Percentiles rank a stretch among this genome's conserved stretches.
These are phyloP conservation scores for Ustilago vetiveriae DNA, from an alignment of 1,284 basidiomycete species.

Conservation along the genomic window DNA sequence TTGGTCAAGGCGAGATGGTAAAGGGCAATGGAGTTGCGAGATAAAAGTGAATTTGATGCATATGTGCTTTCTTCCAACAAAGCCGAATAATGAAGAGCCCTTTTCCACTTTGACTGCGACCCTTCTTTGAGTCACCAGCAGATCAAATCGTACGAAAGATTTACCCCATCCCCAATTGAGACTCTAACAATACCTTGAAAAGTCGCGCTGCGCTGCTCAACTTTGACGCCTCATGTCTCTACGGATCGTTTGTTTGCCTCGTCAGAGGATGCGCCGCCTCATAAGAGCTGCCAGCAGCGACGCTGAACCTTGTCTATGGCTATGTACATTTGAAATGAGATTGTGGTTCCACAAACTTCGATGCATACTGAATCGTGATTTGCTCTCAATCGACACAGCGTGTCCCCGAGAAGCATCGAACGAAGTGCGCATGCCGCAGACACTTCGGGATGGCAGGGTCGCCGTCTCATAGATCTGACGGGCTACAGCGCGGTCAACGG, in stretches of 20 bases:
- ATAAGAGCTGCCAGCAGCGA: neutral
- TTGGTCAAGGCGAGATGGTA: neutral
- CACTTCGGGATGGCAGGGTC: no score
- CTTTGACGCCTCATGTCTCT: slow-evolving; percentile 4
- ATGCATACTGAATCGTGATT: no score
- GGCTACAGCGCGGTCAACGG: no score
- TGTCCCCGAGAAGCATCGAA: no score
- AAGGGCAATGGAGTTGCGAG: no score
- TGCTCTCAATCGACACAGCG: no score
- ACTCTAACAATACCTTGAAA: neutral
- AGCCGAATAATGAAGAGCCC: slow-evolving; percentile 1
- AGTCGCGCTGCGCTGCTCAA: neutral
- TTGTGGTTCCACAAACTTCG: no score
- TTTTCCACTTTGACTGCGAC: slow-evolving; percentile 14
- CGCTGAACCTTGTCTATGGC: neutral
- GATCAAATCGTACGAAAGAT: slow-evolving; percentile 9
- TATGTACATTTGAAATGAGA: no score
- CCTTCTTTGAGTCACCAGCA: slow-evolving; percentile 20
- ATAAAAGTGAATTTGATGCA: no score
- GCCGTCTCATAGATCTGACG: no score
- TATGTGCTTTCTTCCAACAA: slow-evolving; percentile 12
- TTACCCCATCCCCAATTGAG: neutral
- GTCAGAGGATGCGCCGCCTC: no score
- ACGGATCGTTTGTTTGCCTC: slow-evolving; percentile 16
- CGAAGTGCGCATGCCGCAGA: no score